These are phyloP conservation scores for Psilocybe azurescens DNA, from an alignment of 768 basidiomycete genomes.

Conservation along the genomic window DNA sequence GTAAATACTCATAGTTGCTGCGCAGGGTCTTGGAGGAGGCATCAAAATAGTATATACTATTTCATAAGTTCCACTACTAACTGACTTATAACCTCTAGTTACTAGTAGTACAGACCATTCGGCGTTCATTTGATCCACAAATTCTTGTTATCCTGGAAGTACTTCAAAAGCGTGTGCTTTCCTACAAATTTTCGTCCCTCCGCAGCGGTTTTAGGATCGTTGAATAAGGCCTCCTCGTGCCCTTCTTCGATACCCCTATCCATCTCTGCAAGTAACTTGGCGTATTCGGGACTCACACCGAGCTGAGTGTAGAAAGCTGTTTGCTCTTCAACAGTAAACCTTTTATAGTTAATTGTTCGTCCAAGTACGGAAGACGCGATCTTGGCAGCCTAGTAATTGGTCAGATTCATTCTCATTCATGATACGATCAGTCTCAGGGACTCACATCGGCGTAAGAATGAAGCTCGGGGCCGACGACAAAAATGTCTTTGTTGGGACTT, in stretches of 20 bases:
- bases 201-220: constrained; percentile 14
- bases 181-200: constrained; percentile 14
- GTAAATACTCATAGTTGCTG: no score
- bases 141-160: constrained; percentile 26
- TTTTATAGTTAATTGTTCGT: constrained; percentile 30
- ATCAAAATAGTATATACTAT: no score
- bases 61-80: no score
- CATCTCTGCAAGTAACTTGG: constrained; percentile 14
- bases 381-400: constrained; percentile 26
- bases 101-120: no score
- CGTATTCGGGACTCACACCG: constrained; percentile 14
- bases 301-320: constrained; percentile 6
- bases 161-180: constrained; percentile 24
- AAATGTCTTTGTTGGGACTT: constrained; percentile 16
- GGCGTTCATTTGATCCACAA: constrained; percentile 15
- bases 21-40: no score
- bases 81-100: no score
- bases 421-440: not conserved
- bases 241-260: constrained; percentile 24
- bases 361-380: constrained; percentile 30
- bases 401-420: not conserved
- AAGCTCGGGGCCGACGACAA: constrained; percentile 21
- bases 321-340: constrained; percentile 21
- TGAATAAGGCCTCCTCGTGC: constrained; percentile 23
- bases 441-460: constrained; percentile 19